Base-by-base conservation (phyloP, 208 protist genomes). In the Trypanosoma lewisi region DNA sequence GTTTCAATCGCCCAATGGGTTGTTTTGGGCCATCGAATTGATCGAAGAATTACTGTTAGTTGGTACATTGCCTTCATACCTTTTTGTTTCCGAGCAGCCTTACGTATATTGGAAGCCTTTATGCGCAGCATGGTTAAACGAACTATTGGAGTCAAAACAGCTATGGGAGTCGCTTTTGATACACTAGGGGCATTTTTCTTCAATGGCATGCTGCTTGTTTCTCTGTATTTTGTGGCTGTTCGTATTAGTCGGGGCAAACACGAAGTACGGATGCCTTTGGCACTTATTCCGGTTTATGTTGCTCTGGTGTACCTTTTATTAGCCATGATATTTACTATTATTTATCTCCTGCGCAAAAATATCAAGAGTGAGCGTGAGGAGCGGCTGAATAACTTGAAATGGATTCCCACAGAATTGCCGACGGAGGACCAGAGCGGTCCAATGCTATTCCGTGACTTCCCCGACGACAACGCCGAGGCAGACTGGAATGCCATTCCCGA, bases 41-140 rank as follows among this genome's bases (percentile, higher is more conserved):
- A 95, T 60, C 27, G 60, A 5, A 73, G 42, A 16, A 58, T 85
- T 36, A 63, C 75, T 47, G 65, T 63, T 41, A 85, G 76, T 56
- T 95, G 84, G 86, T 95, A 92, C 72, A 60, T 80, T 37, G 73
- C 81, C 33, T 90, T 90, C 63, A 80, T 87, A 42, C 89, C 89
- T 12, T 88, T 93, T 39, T 76, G 66, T 54, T 25, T 87, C 37
- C 82, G 80, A 54, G 72, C 72, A 33, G 75, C 63, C 42, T 54
- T 95, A 45, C 82, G 84, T 72, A 57, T 95, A 9, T n/a, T 75
- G 31, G 89, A 95, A 67, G 82, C 86, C 14, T 81, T 60, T 45
- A 67, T 95, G 67, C 77, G 80, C 70, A 90, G 85, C 50, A 59
- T 87, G 67, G 80, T 84, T 78, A 82, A 80, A 65, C 73, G 82